Conservation (phyloP, 1,139 yeast species). For the Taiozyma sp. region DNA sequence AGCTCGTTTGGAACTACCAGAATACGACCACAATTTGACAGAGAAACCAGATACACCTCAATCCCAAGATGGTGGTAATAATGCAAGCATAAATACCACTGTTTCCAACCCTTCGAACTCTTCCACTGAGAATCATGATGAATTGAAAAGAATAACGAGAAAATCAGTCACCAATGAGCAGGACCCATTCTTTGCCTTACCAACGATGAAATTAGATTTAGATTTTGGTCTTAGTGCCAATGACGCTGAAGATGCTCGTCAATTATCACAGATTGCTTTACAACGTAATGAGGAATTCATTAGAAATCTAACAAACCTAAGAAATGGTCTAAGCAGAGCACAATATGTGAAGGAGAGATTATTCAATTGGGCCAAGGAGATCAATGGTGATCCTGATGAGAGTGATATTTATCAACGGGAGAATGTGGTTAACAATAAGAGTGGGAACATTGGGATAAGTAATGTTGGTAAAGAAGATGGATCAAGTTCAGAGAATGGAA, state of each 20-base stretch:
- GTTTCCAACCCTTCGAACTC: background rate
- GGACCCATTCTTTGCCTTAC: constrained; percentile 66
- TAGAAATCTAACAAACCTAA: constrained; percentile 63
- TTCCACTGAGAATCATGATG: constrained; percentile 6
- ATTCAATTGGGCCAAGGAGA: constrained; percentile 80
- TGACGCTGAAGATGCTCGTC: constrained; percentile 60
- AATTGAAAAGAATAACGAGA: constrained; percentile 31
- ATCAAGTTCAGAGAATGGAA: constrained; percentile 6
- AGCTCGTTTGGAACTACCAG: constrained; percentile 59
- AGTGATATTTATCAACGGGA: constrained; percentile 22
- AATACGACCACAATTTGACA: constrained; percentile 51
- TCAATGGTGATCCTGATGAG: constrained; percentile 62
- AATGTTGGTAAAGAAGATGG: constrained; percentile 8
- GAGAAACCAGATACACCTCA: constrained; percentile 13
- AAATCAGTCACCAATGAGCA: constrained; percentile 28
- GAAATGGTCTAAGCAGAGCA: constrained; percentile 75
- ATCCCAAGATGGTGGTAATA: constrained; percentile 8
- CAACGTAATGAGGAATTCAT: constrained; percentile 92
- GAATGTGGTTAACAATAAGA: background rate
- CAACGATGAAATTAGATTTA: constrained; percentile 42
- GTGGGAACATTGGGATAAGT: constrained; percentile 5
- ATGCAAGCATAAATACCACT: no score
- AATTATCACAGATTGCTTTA: constrained; percentile 62
- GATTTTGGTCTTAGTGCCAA: constrained; percentile 43
- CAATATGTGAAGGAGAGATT: constrained; percentile 68